Evolutionary conservation across 768 basidiomycete species (phyloP).

Genomic region (Cyclocybe aegerita): DNA sequence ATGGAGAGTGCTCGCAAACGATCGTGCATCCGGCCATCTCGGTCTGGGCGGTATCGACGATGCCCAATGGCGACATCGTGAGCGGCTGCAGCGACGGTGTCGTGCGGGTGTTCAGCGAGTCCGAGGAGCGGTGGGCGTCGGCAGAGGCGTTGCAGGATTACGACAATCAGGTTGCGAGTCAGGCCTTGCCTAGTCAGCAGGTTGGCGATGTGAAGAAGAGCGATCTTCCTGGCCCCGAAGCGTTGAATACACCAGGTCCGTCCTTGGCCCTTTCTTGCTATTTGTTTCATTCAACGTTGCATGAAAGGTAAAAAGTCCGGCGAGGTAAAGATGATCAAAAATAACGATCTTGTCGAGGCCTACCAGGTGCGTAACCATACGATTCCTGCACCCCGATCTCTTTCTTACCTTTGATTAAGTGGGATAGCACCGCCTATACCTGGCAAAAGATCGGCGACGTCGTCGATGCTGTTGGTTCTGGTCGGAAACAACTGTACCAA

Average conservation of each 20-base stretch:
- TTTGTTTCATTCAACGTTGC: not conserved
- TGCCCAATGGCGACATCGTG: conserved; percentile 91
- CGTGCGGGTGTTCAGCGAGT: conserved; percentile 82
- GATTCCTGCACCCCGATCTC: not conserved
- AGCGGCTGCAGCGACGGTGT: conserved; percentile 88
- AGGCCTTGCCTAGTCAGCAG: conserved; percentile 82
- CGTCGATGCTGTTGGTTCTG: conserved; percentile 89
- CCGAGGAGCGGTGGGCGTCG: conserved; percentile 72
- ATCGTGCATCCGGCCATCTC: conserved; percentile 94
- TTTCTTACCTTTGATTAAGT: conserved; percentile 47
- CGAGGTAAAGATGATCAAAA: conserved; percentile 89
- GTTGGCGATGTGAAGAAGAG: conserved; percentile 92
- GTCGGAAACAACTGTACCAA: conserved; percentile 87
- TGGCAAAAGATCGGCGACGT: conserved; percentile 98
- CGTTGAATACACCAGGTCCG: conserved; percentile 66
- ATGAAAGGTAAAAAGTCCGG: conserved; percentile 84
- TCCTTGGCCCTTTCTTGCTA: not conserved
- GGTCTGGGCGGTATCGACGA: conserved; percentile 90
- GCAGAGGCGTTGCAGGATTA: conserved; percentile 63
- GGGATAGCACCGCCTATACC: conserved; percentile 63
- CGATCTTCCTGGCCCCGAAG: conserved; percentile 87
- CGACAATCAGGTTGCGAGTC: conserved; percentile 73
- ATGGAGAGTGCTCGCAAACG: conserved; percentile 86
- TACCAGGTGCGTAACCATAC: conserved; percentile 64
- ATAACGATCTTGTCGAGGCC: conserved; percentile 80